phyloP scores from a whole-genome alignment of 2,329 filamentous ascomycete genomes.

The Alternaria ventricosa region DNA sequence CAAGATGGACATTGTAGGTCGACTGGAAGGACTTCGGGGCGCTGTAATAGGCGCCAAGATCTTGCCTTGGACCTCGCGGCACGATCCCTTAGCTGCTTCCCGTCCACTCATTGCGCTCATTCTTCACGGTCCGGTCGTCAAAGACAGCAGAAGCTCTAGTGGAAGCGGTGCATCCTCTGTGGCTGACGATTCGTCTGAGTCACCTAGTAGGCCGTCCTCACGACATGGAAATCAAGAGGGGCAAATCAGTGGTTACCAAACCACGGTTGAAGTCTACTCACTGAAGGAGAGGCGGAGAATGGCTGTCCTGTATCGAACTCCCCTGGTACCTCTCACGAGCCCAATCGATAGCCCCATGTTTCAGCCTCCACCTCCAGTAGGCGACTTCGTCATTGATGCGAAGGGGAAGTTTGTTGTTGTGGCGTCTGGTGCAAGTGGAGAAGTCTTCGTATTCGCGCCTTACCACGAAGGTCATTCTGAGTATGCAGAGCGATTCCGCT shows the following conservation, averaged over 20 bases:
- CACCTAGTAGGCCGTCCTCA: slow-evolving; percentile 45
- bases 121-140: slow-evolving; percentile 76
- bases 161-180: slow-evolving; percentile 46
- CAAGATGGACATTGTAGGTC: slow-evolving; percentile 72
- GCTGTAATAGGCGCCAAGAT: slow-evolving; percentile 84
- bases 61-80: slow-evolving; percentile 69
- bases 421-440: slow-evolving; percentile 82
- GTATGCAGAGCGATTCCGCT: slow-evolving; percentile 60
- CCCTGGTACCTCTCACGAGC: slow-evolving; percentile 66
- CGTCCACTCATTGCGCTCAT: slow-evolving; percentile 81
- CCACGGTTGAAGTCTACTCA: slow-evolving; percentile 87
- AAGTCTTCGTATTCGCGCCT: slow-evolving; percentile 75
- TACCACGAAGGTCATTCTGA: slow-evolving; percentile 36
- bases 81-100: slow-evolving; percentile 60
- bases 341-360: slow-evolving; percentile 67
- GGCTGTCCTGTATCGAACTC: slow-evolving; percentile 74
- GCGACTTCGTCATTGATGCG: slow-evolving; percentile 75
- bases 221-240: slow-evolving; percentile 33
- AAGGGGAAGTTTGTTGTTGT: slow-evolving; percentile 75
- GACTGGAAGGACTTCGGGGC: slow-evolving; percentile 78
- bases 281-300: slow-evolving; percentile 75
- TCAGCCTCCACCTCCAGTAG: slow-evolving; percentile 71
- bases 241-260: slow-evolving; percentile 74
- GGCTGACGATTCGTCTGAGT: slow-evolving; percentile 47
- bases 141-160: slow-evolving; percentile 50